Conservation (phyloP, 2,329 filamentous ascomycete genomes). For the Neurospora crassa region DNA sequence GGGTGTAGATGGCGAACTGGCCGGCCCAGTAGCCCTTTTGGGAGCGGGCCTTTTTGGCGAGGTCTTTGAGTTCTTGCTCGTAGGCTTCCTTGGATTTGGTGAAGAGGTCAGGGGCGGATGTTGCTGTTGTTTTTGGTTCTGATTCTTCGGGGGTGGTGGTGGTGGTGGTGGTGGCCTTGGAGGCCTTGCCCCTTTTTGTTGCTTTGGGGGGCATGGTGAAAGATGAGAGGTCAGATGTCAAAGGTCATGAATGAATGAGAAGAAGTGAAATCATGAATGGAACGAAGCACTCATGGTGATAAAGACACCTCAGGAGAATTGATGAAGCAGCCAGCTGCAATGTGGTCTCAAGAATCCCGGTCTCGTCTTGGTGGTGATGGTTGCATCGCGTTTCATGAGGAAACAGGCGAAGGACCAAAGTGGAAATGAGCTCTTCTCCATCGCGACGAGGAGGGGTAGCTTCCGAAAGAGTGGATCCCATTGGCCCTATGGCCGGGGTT, state of each 20-base stretch:
- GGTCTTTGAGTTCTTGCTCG: slow-evolving; percentile 42
- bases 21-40: slow-evolving; percentile 22
- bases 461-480: not conserved
- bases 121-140: slow-evolving; percentile 5
- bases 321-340: not conserved
- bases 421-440: not conserved
- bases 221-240: not conserved
- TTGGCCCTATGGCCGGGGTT: not conserved
- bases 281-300: not conserved
- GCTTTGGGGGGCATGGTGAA: slow-evolving; percentile 21
- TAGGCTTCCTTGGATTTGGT: slow-evolving; percentile 36
- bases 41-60: slow-evolving; percentile 35
- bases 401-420: not conserved
- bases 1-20: slow-evolving; percentile 32
- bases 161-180: not conserved
- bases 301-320: not conserved
- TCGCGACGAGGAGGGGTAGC: not conserved
- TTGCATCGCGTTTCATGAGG: not conserved
- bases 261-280: not conserved
- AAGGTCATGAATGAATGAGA: not conserved
- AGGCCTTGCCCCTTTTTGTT: slow-evolving; percentile 2
- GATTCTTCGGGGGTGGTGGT: not conserved
- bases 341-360: not conserved
- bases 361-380: not conserved
- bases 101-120: slow-evolving; percentile 14